Evolutionary conservation across 2,329 filamentous ascomycete species (phyloP).

Genomic region (Grosmannia clavigera): DNA sequence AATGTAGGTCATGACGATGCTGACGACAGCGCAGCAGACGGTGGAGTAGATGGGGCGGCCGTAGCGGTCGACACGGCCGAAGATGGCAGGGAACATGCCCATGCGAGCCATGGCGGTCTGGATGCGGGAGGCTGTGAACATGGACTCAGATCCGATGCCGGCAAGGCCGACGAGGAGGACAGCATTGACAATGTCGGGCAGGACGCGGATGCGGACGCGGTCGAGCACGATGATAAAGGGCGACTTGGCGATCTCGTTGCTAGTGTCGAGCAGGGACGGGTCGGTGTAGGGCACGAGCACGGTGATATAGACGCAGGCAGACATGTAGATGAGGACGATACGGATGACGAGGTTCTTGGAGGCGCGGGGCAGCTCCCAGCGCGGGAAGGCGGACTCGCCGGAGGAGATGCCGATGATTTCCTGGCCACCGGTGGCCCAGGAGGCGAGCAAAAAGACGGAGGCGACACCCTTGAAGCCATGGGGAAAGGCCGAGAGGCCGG

Average conservation of each 20-base stretch:
- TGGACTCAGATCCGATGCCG: constrained; percentile 10
- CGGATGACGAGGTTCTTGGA: constrained; percentile 9
- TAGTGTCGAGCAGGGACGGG: constrained; percentile 3
- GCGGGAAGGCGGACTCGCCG: constrained; percentile 10
- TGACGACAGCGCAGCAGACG: constrained; percentile 2
- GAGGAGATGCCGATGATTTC: constrained; percentile 50
- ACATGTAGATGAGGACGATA: constrained; percentile 11
- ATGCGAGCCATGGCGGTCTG: constrained; percentile 10
- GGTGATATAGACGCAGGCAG: constrained; percentile 8
- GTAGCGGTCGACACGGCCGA: constrained; percentile 6
- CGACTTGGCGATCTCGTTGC: constrained; percentile 7
- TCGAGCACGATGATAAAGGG: constrained; percentile 33
- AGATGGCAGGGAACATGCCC: constrained; percentile 9
- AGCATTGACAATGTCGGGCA: constrained; percentile 51
- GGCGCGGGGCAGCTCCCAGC: constrained; percentile 12
- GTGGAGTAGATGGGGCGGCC: constrained; percentile 8
- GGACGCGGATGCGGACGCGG: constrained; percentile 28
- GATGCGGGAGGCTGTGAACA: constrained; percentile 9
- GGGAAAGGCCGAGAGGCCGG: constrained; percentile 31
- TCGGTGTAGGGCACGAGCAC: constrained; percentile 10
- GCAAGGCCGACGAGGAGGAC: constrained; percentile 17
- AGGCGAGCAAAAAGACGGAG: constrained; percentile 64
- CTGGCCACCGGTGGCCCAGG: constrained; percentile 50
- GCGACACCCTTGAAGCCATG: constrained; percentile 63
- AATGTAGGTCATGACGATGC: constrained; percentile 10